A percentile compares a stretch with the other conserved stretches of the same genome.
Evolutionary conservation across 371 early-diverging fungal genomes (phyloP).

Genomic region (Mortierella sp.): DNA sequence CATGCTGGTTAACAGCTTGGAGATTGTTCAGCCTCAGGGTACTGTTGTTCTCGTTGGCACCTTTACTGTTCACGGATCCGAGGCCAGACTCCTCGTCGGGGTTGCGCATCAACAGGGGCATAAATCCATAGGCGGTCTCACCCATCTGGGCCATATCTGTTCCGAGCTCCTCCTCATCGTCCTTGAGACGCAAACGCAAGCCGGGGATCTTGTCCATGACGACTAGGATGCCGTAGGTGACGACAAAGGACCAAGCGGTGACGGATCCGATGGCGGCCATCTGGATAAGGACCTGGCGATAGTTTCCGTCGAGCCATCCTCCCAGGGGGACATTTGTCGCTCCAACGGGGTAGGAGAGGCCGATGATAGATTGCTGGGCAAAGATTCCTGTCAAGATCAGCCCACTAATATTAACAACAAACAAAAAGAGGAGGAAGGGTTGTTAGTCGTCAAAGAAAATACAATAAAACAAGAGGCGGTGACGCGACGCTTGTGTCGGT

Average conservation of each 20-base stretch:
- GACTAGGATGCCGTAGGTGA: slow-evolving; percentile 80
- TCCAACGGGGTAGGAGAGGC: slow-evolving; percentile 74
- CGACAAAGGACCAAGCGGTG: slow-evolving; percentile 84
- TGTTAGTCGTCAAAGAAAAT: slow-evolving; percentile 64
- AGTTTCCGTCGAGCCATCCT: slow-evolving; percentile 90
- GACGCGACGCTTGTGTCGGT: background rate
- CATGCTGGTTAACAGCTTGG: background rate
- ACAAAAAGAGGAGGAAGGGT: background rate
- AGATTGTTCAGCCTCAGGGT: background rate
- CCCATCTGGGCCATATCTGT: slow-evolving; percentile 86
- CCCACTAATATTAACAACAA: slow-evolving; percentile 63
- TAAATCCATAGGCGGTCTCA: slow-evolving; percentile 75
- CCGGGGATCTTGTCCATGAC: slow-evolving; percentile 86
- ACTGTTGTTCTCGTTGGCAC: slow-evolving; percentile 10
- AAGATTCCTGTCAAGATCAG: slow-evolving; percentile 91
- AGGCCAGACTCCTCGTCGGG: slow-evolving; percentile 37
- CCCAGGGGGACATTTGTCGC: slow-evolving; percentile 71
- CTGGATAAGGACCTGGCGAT: slow-evolving; percentile 84
- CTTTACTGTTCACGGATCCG: slow-evolving; percentile 12
- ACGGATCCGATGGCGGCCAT: slow-evolving; percentile 82
- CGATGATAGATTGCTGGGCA: slow-evolving; percentile 82
- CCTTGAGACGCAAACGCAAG: slow-evolving; percentile 80
- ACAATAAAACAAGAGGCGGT: background rate
- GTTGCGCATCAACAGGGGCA: slow-evolving; percentile 23
- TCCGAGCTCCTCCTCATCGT: slow-evolving; percentile 81